Conservation (phyloP, 495 filamentous ascomycete species). For the Durotheca rogersii region DNA sequence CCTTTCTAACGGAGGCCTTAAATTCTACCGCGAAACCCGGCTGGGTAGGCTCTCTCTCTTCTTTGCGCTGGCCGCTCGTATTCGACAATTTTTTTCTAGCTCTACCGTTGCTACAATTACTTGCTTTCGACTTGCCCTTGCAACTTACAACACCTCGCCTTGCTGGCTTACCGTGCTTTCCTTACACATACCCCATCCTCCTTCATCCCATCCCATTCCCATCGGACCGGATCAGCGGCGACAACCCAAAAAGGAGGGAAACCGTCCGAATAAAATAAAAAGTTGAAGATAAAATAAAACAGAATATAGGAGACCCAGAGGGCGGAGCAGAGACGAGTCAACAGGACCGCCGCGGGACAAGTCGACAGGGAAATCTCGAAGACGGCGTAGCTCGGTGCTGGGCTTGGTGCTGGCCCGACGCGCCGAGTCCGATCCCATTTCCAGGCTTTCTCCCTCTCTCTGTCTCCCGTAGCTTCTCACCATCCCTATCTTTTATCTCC, state of each 20-base stretch:
- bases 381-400: neutral
- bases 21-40: conserved; percentile 33
- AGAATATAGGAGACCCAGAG: too few relatives aligned
- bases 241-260: too few relatives aligned
- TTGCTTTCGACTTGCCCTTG: too few relatives aligned
- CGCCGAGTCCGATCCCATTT: too few relatives aligned
- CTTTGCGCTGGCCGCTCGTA: conserved; percentile 25
- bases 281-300: conserved; percentile 1
- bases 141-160: too few relatives aligned
- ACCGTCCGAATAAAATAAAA: conserved; percentile 5
- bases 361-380: conserved; percentile 12
- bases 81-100: conserved; percentile 30
- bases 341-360: neutral
- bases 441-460: too few relatives aligned
- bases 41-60: conserved; percentile 9
- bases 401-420: neutral
- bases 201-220: too few relatives aligned
- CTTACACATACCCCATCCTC: too few relatives aligned
- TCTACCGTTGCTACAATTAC: conserved; percentile 13
- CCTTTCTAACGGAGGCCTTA: conserved; percentile 32
- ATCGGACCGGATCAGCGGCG: neutral
- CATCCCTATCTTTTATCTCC: too few relatives aligned
- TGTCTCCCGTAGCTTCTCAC: too few relatives aligned
- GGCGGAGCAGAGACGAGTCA: neutral
- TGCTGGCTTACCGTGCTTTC: too few relatives aligned